Conservation (phyloP, 2,329 filamentous ascomycete species). For the Nemania serpens region DNA sequence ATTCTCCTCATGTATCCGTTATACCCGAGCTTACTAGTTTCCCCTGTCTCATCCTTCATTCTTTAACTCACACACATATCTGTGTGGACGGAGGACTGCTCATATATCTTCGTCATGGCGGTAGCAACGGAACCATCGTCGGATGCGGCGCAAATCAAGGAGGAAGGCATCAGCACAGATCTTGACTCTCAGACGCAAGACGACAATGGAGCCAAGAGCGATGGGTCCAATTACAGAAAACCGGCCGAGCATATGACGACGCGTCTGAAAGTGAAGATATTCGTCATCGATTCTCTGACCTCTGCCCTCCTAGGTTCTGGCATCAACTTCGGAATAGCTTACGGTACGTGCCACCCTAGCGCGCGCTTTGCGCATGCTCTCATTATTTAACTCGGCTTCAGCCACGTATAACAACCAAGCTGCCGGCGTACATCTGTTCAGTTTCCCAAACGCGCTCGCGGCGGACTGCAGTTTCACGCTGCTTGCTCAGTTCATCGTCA, state of each 20-base stretch:
- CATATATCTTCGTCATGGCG: background rate
- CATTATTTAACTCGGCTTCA: background rate
- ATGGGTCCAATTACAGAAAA: slow-evolving; percentile 4
- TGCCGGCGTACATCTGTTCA: slow-evolving; percentile 12
- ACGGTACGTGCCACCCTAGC: slow-evolving; percentile 44
- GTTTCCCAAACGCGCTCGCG: slow-evolving; percentile 15
- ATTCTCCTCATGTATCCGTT: too few species aligned
- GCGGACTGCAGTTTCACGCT: slow-evolving; percentile 20
- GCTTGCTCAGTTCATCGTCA: slow-evolving; percentile 20
- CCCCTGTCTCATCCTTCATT: too few species aligned
- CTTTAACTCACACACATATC: too few species aligned
- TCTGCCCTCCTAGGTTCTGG: slow-evolving; percentile 53
- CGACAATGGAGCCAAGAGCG: background rate
- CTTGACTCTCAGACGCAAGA: background rate
- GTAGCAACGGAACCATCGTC: background rate
- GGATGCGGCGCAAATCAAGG: background rate
- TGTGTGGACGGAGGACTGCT: too few species aligned
- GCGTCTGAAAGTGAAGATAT: slow-evolving; percentile 50
- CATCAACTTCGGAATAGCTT: slow-evolving; percentile 59
- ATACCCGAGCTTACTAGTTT: too few species aligned
- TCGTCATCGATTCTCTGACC: slow-evolving; percentile 52
- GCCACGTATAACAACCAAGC: slow-evolving; percentile 18
- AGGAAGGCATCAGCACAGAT: background rate
- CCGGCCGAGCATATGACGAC: slow-evolving; percentile 1
- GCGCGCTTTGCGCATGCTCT: background rate